Evolutionary conservation across 495 filamentous ascomycete genomes (phyloP), one percentile per base, ranked within the genome.

Genomic region (Pseudoneurospora amorphoporcata): DNA sequence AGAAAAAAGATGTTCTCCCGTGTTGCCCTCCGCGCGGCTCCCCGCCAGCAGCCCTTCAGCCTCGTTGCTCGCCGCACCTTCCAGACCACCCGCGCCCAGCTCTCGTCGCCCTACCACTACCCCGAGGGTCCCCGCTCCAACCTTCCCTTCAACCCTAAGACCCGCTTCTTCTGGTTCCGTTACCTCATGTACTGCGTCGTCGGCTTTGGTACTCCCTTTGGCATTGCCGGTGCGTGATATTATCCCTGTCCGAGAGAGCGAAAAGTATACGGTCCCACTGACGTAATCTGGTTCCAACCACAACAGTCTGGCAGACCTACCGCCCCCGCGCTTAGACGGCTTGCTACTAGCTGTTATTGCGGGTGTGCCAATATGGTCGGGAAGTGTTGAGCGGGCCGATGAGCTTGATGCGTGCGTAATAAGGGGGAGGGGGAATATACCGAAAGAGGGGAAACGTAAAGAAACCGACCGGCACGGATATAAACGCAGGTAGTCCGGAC

Each of bases 51-150:
- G 89, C 76, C 86, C 92, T 83, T 88, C 89, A 86, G 70, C 58
- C 79, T 90, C 78, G 88, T 94, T 83, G 89, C 90, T 87, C 93
- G 94, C 85, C 94, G 95, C 80, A 94, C 92, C 84, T 96, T 99
- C 89, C 91, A 93, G 83, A 90, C 93, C 80, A 97, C 94, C 81
- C 91, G 92, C 75, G 84, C 91, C 81, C 95, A 92, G 83, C 84
- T 95, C 76, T 89, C 88, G 72, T 95, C 93, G 79, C 94, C 94
- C 38, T 96, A 97, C 88, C 95, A 99, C 87, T 99, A 99, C 86
- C 92, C 94, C 73, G 96, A 98, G 87, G 96, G 95, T 70, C 95
- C 96, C 77, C 90, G 90, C 80, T 90, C 88, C 86, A 98, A 97
- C 87, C 84, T 99, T 73, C 95, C 95, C 73, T 99, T 99, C 90